Evolutionary conservation across 306 rosid species (phyloP).

Genomic region (Arachis hypogaea): DNA sequence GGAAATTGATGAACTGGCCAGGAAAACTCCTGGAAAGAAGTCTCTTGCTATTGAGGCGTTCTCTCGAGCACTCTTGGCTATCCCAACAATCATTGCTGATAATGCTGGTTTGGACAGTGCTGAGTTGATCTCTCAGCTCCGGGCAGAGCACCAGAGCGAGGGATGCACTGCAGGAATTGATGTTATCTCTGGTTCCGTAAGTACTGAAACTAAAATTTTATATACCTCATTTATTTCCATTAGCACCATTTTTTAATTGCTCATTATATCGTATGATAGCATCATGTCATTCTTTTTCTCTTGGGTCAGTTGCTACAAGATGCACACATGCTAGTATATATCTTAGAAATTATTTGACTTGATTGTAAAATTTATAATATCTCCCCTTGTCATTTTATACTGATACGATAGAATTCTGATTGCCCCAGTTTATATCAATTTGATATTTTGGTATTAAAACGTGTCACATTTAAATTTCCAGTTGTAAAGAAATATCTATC

Average conservation of each 20-base stretch:
- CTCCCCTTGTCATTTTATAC: neutral
- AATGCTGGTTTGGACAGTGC: slow-evolving; percentile 99
- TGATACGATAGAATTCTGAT: slow-evolving; percentile 1
- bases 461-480: slow-evolving; percentile 9
- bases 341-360: neutral
- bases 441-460: slow-evolving; percentile 1
- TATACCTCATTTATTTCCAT: neutral
- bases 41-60: slow-evolving; percentile 97
- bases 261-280: neutral
- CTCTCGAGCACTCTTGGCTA: slow-evolving; percentile 82
- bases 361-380: neutral
- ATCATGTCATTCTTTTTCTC: neutral
- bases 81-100: slow-evolving; percentile 92
- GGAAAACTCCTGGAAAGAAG: slow-evolving; percentile 93
- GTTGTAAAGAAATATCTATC: neutral
- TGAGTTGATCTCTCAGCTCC: slow-evolving; percentile 88
- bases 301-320: neutral
- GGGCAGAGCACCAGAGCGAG: slow-evolving; percentile 94
- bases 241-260: neutral
- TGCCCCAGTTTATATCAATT: neutral
- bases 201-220: slow-evolving; percentile 37
- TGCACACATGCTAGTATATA: neutral
- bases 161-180: slow-evolving; percentile 85
- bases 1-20: slow-evolving; percentile 87
- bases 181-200: slow-evolving; percentile 92